These are phyloP conservation scores for Lactifluus subvellereus DNA, from an alignment of 768 basidiomycete species.

Conservation along the genomic window DNA sequence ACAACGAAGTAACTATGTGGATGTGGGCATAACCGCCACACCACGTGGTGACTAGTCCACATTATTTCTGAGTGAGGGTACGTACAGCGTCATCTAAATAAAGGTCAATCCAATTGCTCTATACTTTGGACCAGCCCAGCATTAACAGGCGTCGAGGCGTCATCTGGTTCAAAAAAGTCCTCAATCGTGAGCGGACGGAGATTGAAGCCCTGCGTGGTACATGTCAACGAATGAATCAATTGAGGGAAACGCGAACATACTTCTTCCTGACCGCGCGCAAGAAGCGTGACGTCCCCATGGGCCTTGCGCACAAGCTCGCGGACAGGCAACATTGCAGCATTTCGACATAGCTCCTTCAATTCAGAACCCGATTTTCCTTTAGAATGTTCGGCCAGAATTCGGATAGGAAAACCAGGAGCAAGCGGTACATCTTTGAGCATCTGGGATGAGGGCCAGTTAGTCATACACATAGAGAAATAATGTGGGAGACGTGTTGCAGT, in stretches of 20 bases:
- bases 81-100: neutral
- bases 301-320: slow-evolving; percentile 69
- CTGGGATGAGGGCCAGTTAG: slow-evolving; percentile 35
- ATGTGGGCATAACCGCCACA: neutral
- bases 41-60: neutral
- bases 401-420: slow-evolving; percentile 54
- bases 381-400: slow-evolving; percentile 57
- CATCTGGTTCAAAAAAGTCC: slow-evolving; percentile 57
- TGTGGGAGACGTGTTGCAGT: neutral
- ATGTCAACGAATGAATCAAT: neutral
- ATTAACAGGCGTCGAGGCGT: slow-evolving; percentile 2
- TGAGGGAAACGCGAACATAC: slow-evolving; percentile 32
- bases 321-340: slow-evolving; percentile 89
- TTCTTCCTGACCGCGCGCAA: slow-evolving; percentile 39
- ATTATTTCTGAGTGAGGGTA: slow-evolving; percentile 1
- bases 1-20: neutral
- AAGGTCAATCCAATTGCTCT: slow-evolving; percentile 4
- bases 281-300: slow-evolving; percentile 44
- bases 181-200: slow-evolving; percentile 63
- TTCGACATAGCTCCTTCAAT: slow-evolving; percentile 85
- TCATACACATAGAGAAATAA: neutral
- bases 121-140: neutral
- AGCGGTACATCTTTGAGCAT: slow-evolving; percentile 80
- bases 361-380: slow-evolving; percentile 86
- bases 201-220: slow-evolving; percentile 59